Base-by-base conservation (phyloP, 352 stramenopile genomes). In the Thalassiosira delicatula region DNA sequence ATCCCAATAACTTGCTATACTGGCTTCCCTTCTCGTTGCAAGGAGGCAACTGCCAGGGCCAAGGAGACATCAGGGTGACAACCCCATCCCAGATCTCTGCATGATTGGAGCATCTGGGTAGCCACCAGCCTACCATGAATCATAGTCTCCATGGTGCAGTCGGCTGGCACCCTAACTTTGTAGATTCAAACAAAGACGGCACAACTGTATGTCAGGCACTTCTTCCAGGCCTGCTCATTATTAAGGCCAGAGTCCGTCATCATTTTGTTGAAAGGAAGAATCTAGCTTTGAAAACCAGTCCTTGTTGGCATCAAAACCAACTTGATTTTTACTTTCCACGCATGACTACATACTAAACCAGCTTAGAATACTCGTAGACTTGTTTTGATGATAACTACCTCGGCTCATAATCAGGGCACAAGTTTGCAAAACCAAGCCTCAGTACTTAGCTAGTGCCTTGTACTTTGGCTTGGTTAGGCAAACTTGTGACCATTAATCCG, bases 91-190 rank as follows among this genome's bases (percentile, higher is more conserved):
- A 70, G 12, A 14, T 32, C 9, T 2, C 40, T 27, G 29, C 11
- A 71, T 3, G 25, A 9, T 37, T 32, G 23, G 1, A 71, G 40
- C 0, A 71, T 37, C 21, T 71, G 37, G 25, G 37, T 60, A 21
- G 63, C 63, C 2, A 17, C n/a, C 7, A 71, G 32, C 63, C 57
- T 71, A 2, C 63, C 51, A 54, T 69, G 53, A 4, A 69, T 51
- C 35, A 56, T 56, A 12, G 57, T 4, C 32, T 23, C 21, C 11
- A 59, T 3, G 8, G 49, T 59, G 1, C 2, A 14, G 49, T 59
- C 21, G n/a, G 27, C 49, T 14, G 49, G 32, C 11, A 23, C 7
- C 3, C 57, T 42, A 2, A 67, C 57, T 29, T 27, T 23, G 21
- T 59, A 59, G 49, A 59, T 59, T 3, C 53, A 12, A 3, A 17